phyloP scores from a whole-genome alignment of 1,284 basidiomycete genomes.

The Trichosporon ovoides region DNA sequence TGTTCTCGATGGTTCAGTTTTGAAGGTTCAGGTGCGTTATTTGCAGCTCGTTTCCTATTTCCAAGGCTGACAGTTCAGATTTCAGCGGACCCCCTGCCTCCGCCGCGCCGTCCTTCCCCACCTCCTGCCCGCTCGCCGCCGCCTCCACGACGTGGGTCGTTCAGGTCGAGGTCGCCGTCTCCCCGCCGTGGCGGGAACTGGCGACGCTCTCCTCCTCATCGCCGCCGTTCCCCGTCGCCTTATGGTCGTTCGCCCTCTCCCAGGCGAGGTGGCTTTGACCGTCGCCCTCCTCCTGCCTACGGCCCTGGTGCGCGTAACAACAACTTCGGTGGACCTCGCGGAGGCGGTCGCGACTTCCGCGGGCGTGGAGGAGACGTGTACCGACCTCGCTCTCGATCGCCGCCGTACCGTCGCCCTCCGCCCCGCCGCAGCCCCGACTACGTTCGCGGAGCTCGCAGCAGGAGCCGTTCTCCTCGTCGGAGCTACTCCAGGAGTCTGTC shows the following conservation, averaged over 20 bases:
- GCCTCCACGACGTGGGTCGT: constrained; percentile 23
- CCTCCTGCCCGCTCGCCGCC: constrained; percentile 12
- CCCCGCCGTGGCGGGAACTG: background rate
- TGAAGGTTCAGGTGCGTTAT: constrained; percentile 81
- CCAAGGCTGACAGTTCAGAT: constrained; percentile 25
- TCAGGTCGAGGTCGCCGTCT: constrained; percentile 12
- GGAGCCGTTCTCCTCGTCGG: constrained; percentile 6
- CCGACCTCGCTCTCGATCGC: constrained; percentile 15
- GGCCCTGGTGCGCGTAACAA: constrained; percentile 17
- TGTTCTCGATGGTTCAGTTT: constrained; percentile 74
- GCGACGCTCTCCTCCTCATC: constrained; percentile 4
- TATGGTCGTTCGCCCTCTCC: constrained; percentile 16
- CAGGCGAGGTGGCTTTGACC: constrained; percentile 2
- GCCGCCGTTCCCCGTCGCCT: constrained; percentile 11
- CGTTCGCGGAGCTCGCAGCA: constrained; percentile 18
- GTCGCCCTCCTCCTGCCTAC: constrained; percentile 18
- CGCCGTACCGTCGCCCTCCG: constrained; percentile 16
- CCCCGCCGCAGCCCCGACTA: constrained; percentile 20
- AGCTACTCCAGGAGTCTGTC: constrained; percentile 8
- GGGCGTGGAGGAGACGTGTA: constrained; percentile 8
- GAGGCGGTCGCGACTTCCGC: constrained; percentile 9
- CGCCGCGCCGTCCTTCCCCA: constrained; percentile 31
- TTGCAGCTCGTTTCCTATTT: constrained; percentile 44
- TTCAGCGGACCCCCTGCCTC: constrained; percentile 42
- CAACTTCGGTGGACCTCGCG: constrained; percentile 7